Evolutionary conservation across 495 filamentous ascomycete genomes (phyloP).

Genomic region (Talaromyces ruber): DNA sequence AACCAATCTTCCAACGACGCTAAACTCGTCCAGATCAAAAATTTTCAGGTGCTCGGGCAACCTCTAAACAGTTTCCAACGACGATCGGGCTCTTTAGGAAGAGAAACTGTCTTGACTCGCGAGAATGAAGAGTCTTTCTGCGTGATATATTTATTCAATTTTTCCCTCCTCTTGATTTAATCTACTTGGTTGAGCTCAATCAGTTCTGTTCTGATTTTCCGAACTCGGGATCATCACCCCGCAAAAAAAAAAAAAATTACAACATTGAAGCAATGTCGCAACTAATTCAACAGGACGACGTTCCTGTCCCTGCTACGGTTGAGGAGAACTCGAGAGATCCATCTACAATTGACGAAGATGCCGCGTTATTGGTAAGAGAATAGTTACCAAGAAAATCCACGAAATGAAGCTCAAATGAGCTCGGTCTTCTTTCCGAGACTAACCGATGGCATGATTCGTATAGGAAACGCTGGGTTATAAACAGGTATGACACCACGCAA

Average conservation of each 20-base stretch:
- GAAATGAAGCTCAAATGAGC: background rate
- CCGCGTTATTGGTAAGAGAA: slow-evolving; percentile 30
- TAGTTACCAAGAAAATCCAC: background rate
- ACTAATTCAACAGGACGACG: background rate
- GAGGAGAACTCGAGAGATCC: slow-evolving; percentile 1
- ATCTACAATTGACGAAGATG: slow-evolving; percentile 27
- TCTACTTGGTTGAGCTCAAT: too few relatives aligned
- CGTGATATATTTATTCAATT: background rate
- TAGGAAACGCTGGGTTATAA: slow-evolving; percentile 42
- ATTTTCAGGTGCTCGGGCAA: background rate
- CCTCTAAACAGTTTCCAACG: background rate
- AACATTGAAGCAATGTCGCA: background rate
- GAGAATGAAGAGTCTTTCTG: background rate
- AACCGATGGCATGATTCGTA: slow-evolving; percentile 12
- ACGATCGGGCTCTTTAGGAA: background rate
- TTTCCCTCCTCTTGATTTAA: background rate
- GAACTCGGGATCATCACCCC: background rate
- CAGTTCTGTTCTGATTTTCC: background rate
- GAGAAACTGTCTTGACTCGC: background rate
- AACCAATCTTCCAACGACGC: background rate
- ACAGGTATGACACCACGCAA: slow-evolving; percentile 25
- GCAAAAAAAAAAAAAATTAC: too few relatives aligned
- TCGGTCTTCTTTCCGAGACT: background rate
- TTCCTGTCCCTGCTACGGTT: background rate
- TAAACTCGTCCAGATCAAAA: background rate